Conservation (phyloP, 768 basidiomycete species). For the Suillus plorans region DNA sequence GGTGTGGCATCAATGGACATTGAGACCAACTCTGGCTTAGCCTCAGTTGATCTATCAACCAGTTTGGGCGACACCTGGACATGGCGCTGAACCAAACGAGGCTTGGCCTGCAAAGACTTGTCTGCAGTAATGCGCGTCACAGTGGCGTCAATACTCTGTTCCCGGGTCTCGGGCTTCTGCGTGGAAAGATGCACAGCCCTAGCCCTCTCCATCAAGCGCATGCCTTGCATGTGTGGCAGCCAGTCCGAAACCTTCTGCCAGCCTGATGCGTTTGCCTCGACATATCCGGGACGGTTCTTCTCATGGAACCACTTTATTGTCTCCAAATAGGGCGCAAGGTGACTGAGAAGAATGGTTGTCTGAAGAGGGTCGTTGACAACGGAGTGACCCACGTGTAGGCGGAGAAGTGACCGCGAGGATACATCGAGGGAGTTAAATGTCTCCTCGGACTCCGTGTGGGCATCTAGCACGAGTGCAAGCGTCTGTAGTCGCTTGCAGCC, state of each 20-base stretch:
- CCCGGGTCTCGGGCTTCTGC: constrained; percentile 23
- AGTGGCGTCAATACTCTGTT: constrained; percentile 55
- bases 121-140: constrained; percentile 39
- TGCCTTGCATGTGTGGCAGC: constrained; percentile 68
- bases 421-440: constrained; percentile 45
- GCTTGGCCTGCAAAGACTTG: constrained; percentile 41
- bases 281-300: constrained; percentile 67
- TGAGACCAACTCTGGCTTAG: constrained; percentile 36
- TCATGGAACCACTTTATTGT: constrained; percentile 76
- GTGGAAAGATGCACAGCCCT: constrained; percentile 31
- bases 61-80: constrained; percentile 39
- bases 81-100: constrained; percentile 33
- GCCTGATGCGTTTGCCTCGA: constrained; percentile 62
- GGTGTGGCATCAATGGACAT: constrained; percentile 57
- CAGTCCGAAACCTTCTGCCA: constrained; percentile 72
- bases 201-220: constrained; percentile 62
- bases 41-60: constrained; percentile 40
- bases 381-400: constrained; percentile 76
- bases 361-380: constrained; percentile 70
- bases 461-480: constrained; percentile 65
- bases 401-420: constrained; percentile 66
- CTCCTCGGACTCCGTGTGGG: constrained; percentile 43
- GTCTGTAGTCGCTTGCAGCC: constrained; percentile 64
- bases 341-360: constrained; percentile 70
- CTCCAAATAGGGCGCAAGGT: constrained; percentile 72